A percentile compares a stretch with the other conserved stretches of the same genome.
phyloP scores from a whole-genome alignment of 176 grass and related monocot genomes.

The Bothriochloa decipiens region DNA sequence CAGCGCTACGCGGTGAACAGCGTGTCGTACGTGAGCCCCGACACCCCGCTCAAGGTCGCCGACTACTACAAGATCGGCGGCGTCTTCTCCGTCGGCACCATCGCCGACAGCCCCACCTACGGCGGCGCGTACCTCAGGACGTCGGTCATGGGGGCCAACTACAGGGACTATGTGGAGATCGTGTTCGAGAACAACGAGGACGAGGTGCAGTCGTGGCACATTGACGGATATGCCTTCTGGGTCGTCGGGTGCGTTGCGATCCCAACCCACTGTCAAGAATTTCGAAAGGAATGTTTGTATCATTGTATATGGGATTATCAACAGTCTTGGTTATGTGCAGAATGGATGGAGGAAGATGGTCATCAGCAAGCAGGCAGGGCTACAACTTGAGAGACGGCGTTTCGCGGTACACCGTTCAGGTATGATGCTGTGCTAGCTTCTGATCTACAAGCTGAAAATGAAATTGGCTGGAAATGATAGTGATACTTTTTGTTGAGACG shows the following conservation, averaged over 20 bases:
- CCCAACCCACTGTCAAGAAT: not conserved
- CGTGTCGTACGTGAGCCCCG: constrained; percentile 60
- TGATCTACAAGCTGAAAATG: not conserved
- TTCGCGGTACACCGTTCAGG: constrained; percentile 85
- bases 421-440: constrained; percentile 20
- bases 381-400: constrained; percentile 84
- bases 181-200: constrained; percentile 84
- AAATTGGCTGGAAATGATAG: not conserved
- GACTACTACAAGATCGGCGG: constrained; percentile 91
- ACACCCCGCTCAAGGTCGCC: constrained; percentile 89
- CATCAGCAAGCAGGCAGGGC: constrained; percentile 66
- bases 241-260: constrained; percentile 70
- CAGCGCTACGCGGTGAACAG: constrained; percentile 88
- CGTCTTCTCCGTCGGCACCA: constrained; percentile 67
- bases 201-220: constrained; percentile 87
- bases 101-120: constrained; percentile 51
- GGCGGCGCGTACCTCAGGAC: constrained; percentile 65
- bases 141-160: constrained; percentile 74
- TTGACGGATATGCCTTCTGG: constrained; percentile 91
- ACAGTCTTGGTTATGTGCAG: constrained; percentile 33
- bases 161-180: constrained; percentile 81
- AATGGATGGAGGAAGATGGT: constrained; percentile 91
- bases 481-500: not conserved
- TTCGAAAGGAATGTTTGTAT: not conserved
- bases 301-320: not conserved